A percentile compares a stretch with the other conserved stretches of the same genome.
Evolutionary conservation across 495 filamentous ascomycete species (phyloP).

Genomic region (Hypoxylon lienhwacheense): DNA sequence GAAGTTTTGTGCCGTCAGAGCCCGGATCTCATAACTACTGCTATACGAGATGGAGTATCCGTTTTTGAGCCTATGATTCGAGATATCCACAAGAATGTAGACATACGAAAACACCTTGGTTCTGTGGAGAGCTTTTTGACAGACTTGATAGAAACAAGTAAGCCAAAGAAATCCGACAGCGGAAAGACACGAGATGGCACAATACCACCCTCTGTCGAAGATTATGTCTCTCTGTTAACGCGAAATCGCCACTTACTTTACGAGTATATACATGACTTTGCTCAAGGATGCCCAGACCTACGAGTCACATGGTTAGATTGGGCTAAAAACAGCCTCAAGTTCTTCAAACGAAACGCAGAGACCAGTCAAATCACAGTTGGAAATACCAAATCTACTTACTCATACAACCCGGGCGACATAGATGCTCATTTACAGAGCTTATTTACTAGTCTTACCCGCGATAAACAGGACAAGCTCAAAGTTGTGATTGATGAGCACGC

Average conservation of each 20-base stretch:
- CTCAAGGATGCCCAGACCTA: constrained; percentile 62
- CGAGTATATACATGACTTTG: constrained; percentile 63
- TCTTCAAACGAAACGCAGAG: constrained; percentile 30
- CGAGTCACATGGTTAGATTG: constrained; percentile 53
- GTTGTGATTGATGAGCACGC: constrained; percentile 55
- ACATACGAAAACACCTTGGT: constrained; percentile 60
- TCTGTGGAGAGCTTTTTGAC: constrained; percentile 60
- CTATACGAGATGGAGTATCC: constrained; percentile 56
- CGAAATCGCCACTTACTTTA: constrained; percentile 58
- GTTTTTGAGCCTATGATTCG: constrained; percentile 70
- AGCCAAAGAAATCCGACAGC: constrained; percentile 33
- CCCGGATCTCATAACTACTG: constrained; percentile 62
- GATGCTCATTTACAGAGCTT: constrained; percentile 48
- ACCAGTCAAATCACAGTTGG: background rate
- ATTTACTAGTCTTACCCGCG: constrained; percentile 47
- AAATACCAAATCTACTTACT: background rate
- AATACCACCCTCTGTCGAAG: constrained; percentile 57
- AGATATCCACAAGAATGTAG: constrained; percentile 61
- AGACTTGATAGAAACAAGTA: constrained; percentile 58
- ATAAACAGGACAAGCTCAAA: constrained; percentile 41
- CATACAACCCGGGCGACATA: constrained; percentile 47
- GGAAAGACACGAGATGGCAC: background rate
- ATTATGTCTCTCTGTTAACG: constrained; percentile 60
- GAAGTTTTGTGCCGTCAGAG: constrained; percentile 57
- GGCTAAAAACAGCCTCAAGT: constrained; percentile 39